Evolutionary conservation across 139 green algal genomes (phyloP), one percentile per base, ranked within the genome.

Genomic region (Auxenochlorella pyrenoidosa): DNA sequence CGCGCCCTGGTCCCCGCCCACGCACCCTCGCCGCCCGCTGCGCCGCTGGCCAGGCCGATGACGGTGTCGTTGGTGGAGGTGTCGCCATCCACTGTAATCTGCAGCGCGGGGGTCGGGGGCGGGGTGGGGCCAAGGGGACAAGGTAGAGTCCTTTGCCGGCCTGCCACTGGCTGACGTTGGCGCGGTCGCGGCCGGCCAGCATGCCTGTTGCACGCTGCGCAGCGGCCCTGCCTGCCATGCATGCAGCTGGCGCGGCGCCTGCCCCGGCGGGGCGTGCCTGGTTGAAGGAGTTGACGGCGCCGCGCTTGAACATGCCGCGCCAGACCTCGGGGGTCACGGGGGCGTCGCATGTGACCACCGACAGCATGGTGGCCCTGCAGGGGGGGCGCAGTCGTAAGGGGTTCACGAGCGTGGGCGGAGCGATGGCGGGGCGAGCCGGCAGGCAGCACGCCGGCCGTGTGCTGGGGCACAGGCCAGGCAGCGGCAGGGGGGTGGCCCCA

Each of bases 291-390:
- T 93, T 91, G 47, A 88, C 87, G 28, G 90, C 88, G 30, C 92
- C 96, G 32, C 91, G 87, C 76, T 88, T 88, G 16, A 99, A 51
- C 87, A 99, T 97, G 34, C 43, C 89, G 1, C 87, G 86, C 97
- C 97, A 99, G 8, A 97, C 90, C 0, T 91, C 87, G 0, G 93
- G 77, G 4, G 82, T 87, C 4, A 99, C 97, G 2, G 91, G 87
- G 10, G 97, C 97, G 87, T 99, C 97, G 78, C 95, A 97, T 1
- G 97, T 99, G n/a, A 99, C 89, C 41, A 99, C 93, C 0, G 91
- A 94, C 47, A 99, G 95, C 96, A 99, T 99, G 88, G 98, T 99
- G 44, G 97, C 98, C 82, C 82, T 86, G 44, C 70, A 18, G 34
- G n/a, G n/a, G n/a, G n/a, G n/a, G n/a, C n/a, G n/a, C n/a, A n/a